Percentiles rank a stretch among this genome's conserved stretches.
Evolutionary conservation across 352 stramenopile genomes (phyloP).

Genomic region (Phytophthora quininea): DNA sequence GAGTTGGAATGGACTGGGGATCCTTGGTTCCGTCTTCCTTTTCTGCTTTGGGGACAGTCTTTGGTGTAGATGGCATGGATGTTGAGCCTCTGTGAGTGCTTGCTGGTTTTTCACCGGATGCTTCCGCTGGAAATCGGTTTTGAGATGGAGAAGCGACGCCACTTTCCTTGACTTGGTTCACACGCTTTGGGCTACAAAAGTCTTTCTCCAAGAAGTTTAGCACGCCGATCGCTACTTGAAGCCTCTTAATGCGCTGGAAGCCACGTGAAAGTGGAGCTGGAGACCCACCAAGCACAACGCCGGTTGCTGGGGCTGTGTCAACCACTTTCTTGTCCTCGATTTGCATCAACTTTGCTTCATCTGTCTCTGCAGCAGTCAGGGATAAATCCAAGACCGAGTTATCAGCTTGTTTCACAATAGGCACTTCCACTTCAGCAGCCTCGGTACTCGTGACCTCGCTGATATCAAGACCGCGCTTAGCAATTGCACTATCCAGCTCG

Average conservation of each 20-base stretch:
- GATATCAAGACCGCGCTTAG: constrained; percentile 61
- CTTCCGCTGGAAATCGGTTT: constrained; percentile 4
- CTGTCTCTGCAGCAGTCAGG: constrained; percentile 7
- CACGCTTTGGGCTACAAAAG: constrained; percentile 59
- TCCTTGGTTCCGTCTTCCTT: constrained; percentile 2
- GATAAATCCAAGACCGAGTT: not conserved
- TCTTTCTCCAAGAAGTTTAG: constrained; percentile 75
- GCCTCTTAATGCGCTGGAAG: constrained; percentile 55
- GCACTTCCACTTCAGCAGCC: not conserved
- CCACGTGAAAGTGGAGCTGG: constrained; percentile 7
- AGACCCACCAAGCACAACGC: not conserved
- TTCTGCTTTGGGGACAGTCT: constrained; percentile 1
- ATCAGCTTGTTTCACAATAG: not conserved
- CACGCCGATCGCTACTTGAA: constrained; percentile 67
- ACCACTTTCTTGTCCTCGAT: constrained; percentile 19
- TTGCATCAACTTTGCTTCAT: constrained; percentile 13
- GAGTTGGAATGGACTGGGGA: constrained; percentile 8
- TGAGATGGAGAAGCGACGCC: constrained; percentile 6
- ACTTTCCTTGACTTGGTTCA: constrained; percentile 17
- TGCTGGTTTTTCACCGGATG: not conserved
- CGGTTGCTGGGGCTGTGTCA: not conserved
- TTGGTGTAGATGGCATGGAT: constrained; percentile 8
- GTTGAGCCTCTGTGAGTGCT: constrained; percentile 14
- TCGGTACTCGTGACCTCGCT: constrained; percentile 17
- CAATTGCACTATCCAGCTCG: constrained; percentile 72